Percentiles rank a stretch among this genome's conserved stretches.
These are phyloP conservation scores for Alternaria consortialis DNA, from an alignment of 2,329 filamentous ascomycete genomes.

Conservation along the genomic window DNA sequence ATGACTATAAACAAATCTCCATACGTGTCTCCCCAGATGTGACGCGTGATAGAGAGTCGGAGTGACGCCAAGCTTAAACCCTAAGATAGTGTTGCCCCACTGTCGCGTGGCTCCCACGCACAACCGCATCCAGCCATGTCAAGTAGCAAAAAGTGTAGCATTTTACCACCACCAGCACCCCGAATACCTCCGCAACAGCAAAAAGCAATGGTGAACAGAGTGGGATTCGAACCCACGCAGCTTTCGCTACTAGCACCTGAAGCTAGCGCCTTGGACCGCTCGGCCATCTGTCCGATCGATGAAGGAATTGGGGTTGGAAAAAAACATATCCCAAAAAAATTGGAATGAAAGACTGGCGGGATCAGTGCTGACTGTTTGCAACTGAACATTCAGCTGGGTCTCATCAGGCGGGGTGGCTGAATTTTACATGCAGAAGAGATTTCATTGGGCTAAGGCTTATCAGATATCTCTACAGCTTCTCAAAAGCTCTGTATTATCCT, in stretches of 20 bases:
- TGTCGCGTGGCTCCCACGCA: not conserved
- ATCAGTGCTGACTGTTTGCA: no score
- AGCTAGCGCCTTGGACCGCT: conserved; percentile 51
- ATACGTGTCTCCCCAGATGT: not conserved
- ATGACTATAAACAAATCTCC: not conserved
- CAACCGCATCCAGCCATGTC: not conserved
- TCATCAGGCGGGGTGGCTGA: not conserved
- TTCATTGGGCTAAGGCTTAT: not conserved
- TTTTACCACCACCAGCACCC: not conserved
- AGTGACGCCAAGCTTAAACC: conserved; percentile 3
- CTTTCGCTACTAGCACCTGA: conserved; percentile 51
- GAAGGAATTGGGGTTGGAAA: no score
- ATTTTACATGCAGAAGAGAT: not conserved
- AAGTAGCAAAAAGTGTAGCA: not conserved
- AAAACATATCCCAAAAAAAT: not conserved
- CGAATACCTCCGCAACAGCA: not conserved
- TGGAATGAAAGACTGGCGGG: no score
- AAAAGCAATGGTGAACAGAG: conserved; percentile 41
- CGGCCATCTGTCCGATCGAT: conserved; percentile 39
- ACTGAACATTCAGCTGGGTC: not conserved
- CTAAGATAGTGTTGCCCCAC: conserved; percentile 5
- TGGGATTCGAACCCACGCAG: conserved; percentile 51
- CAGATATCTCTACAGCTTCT: not conserved
- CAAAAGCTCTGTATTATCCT: not conserved
- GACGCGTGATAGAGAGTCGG: not conserved